A percentile compares a stretch with the other conserved stretches of the same genome.
These are phyloP conservation scores for Beauveria medogensis DNA, from an alignment of 2,329 filamentous ascomycete species.

Conservation along the genomic window DNA sequence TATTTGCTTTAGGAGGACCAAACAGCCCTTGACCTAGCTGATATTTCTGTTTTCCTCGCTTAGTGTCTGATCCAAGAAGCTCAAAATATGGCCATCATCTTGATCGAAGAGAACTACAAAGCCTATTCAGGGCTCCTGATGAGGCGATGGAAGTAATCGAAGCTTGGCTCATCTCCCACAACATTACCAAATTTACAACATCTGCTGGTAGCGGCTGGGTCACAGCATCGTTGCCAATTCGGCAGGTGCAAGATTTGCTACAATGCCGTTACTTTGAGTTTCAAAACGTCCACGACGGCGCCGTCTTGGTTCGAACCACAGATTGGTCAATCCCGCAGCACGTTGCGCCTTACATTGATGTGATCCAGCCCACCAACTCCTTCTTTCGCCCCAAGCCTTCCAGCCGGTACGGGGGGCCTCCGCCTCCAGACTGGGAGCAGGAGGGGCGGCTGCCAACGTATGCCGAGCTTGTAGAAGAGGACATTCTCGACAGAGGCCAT, in stretches of 20 bases:
- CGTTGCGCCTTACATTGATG: background rate
- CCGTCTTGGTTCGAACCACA: background rate
- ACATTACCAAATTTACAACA: background rate
- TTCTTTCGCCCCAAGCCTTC: constrained; percentile 2
- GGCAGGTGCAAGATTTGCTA: constrained; percentile 2
- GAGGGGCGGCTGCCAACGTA: background rate
- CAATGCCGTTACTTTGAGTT: constrained; percentile 9
- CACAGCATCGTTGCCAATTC: background rate
- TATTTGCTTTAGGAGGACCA: background rate
- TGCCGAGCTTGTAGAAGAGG: constrained; percentile 4
- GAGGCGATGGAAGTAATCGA: background rate
- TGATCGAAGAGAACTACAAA: background rate
- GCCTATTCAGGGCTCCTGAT: background rate
- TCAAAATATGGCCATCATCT: background rate
- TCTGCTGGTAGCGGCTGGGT: background rate
- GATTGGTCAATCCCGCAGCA: constrained; percentile 2
- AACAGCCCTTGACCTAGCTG: background rate
- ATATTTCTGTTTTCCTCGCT: background rate
- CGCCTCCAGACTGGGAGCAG: constrained; percentile 8
- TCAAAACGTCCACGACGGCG: background rate
- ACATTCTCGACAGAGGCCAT: constrained; percentile 2
- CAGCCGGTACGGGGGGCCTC: constrained; percentile 6
- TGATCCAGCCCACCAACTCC: constrained; percentile 3
- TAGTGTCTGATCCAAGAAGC: constrained; percentile 4
- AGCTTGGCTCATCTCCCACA: background rate